Percentiles rank a stretch among this genome's conserved stretches.
These are phyloP conservation scores for Picochlorum sp. DNA, from an alignment of 139 green algal genomes.

Conservation along the genomic window DNA sequence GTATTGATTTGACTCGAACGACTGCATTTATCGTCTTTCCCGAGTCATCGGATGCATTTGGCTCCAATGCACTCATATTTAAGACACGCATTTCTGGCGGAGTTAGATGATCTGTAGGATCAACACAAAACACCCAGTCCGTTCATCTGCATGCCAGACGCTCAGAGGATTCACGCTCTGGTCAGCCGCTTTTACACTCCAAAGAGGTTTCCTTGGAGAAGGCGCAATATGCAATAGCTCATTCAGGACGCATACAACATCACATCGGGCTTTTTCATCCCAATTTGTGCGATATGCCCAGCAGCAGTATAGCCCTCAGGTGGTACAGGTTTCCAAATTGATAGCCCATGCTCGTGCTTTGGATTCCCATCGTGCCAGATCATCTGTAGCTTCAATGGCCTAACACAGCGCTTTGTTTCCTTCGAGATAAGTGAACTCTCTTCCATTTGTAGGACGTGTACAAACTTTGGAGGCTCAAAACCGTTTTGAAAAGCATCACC, in stretches of 20 bases:
- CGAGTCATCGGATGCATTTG: background rate
- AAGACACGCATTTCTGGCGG: background rate
- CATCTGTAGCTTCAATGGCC: background rate
- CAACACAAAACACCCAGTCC: conserved; percentile 35
- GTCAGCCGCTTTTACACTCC: background rate
- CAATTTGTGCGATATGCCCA: conserved; percentile 49
- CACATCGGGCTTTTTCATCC: conserved; percentile 14
- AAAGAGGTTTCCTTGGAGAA: conserved; percentile 4
- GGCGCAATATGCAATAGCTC: conserved; percentile 7
- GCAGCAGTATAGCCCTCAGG: conserved; percentile 71
- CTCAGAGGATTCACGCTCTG: conserved; percentile 11
- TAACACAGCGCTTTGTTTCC: background rate
- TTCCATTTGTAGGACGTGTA: background rate
- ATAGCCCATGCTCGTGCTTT: conserved; percentile 27
- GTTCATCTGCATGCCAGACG: conserved; percentile 52
- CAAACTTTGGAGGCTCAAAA: conserved; percentile 14
- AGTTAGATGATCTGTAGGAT: background rate
- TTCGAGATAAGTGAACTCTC: background rate
- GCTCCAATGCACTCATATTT: conserved; percentile 4
- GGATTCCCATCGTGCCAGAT: conserved; percentile 1
- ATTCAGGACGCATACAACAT: conserved; percentile 19
- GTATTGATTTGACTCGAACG: conserved; percentile 26
- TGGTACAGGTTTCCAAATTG: conserved; percentile 67
- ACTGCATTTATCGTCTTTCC: conserved; percentile 34
- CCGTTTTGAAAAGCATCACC: conserved; percentile 60